Evolutionary conservation across 306 rosid species (phyloP).

Genomic region (Dryas alaskensis): DNA sequence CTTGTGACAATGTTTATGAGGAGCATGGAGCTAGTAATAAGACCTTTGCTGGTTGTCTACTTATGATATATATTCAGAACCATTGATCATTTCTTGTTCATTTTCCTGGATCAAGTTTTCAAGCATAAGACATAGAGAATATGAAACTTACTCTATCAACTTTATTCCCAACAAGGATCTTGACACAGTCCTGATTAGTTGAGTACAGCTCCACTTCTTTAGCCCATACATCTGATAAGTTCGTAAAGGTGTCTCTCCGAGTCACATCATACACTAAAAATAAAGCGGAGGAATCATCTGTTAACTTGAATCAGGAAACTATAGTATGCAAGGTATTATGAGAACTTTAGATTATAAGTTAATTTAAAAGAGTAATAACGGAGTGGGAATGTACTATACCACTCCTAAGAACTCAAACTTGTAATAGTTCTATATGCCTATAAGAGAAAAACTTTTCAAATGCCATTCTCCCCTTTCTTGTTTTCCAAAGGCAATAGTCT

Average conservation of each 20-base stretch:
- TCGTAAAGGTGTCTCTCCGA: conserved; percentile 77
- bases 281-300: conserved; percentile 1
- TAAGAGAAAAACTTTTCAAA: not conserved
- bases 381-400: not conserved
- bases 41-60: not conserved
- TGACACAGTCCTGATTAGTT: conserved; percentile 76
- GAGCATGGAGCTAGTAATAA: not conserved
- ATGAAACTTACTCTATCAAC: conserved; percentile 76
- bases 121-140: conserved; percentile 15
- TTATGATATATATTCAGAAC: not conserved
- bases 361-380: not conserved
- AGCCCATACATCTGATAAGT: conserved; percentile 84
- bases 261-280: conserved; percentile 83
- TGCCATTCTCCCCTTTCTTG: not conserved
- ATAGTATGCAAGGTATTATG: not conserved
- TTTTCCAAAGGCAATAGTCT: not conserved
- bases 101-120: conserved; percentile 16
- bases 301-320: not conserved
- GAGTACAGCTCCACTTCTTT: conserved; percentile 91
- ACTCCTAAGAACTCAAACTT: not conserved
- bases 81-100: not conserved
- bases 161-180: conserved; percentile 93
- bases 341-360: not conserved
- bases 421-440: not conserved
- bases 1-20: not conserved